phyloP scores from a whole-genome alignment of 305 asterid species.

The Rubia tinctorum region DNA sequence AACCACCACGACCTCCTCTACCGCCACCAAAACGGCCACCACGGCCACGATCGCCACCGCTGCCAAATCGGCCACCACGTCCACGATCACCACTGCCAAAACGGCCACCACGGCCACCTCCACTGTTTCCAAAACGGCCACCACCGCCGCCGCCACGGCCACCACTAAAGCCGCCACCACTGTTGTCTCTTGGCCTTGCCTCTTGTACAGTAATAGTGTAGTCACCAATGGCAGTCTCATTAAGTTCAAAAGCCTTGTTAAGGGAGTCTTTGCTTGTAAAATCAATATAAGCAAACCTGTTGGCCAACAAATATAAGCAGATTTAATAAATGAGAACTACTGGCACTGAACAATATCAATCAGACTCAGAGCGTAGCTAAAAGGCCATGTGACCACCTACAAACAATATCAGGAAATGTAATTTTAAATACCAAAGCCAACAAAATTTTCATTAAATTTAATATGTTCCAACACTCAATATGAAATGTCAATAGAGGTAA shows the following conservation, averaged over 20 bases:
- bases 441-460: too few species aligned
- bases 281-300: constrained; percentile 68
- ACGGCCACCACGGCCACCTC: constrained; percentile 22
- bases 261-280: constrained; percentile 42
- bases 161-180: constrained; percentile 19
- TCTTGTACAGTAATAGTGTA: constrained; percentile 45
- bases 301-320: too few species aligned
- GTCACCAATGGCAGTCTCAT: constrained; percentile 48
- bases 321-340: too few species aligned
- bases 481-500: too few species aligned
- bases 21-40: too few species aligned
- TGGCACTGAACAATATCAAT: too few species aligned
- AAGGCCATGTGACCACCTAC: too few species aligned
- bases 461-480: too few species aligned
- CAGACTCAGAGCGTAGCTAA: too few species aligned
- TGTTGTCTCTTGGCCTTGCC: constrained; percentile 57
- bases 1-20: constrained; percentile 30
- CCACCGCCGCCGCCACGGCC: constrained; percentile 24
- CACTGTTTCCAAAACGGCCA: constrained; percentile 34
- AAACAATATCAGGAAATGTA: too few species aligned
- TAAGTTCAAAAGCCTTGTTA: constrained; percentile 51
- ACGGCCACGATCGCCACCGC: too few species aligned
- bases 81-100: constrained; percentile 16
- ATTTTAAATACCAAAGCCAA: too few species aligned
- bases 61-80: constrained; percentile 27